Evolutionary conservation across 1,284 basidiomycete genomes (phyloP), one percentile per base, ranked within the genome.

Genomic region (Singerocomus inundabilis): DNA sequence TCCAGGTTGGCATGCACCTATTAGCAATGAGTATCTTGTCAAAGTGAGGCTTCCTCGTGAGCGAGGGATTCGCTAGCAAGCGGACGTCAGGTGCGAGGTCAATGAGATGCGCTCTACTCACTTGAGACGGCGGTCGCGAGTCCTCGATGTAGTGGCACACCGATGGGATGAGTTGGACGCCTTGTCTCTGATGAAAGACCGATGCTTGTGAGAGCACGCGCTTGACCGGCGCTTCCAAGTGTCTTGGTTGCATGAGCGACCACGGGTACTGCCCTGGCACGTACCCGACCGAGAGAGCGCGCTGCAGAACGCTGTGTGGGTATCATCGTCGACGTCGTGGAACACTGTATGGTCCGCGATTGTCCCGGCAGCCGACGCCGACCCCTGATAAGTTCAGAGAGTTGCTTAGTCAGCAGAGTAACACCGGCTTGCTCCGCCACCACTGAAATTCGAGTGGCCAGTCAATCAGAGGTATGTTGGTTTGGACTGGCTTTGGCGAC

Each of bases 21-120:
- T 93, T 94, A 1, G 91, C 91, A 51, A 94, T 84, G 34, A 94
- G 77, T 51, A 93, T 87, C 75, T 93, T 93, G 72, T 88, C 80
- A 56, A 89, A 89, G 57, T 85, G 84, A 18, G 85, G 79, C 41
- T 67, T 72, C 41, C 68, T 49, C 30, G 52, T 33, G 32, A 39
- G 33, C 12, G 49, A 36, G 16, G 18, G 31, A 43, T 54, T 48
- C 41, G 42, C 46, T 46, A 29, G 35, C 8, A 35, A 31, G 33
- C 2, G 24, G 5, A 32, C 9, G 35, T 56, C 16, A 54, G 5
- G 21, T 31, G 34, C n/a, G 30, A 25, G 32, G 41, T 37, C 16
- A 12, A 25, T 12, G 6, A 6, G 6, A 21, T 4, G 10, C 10
- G 12, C 24, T 33, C 1, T 46, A 52, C 64, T 44, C 44, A 67